Base-by-base conservation (phyloP, 169 alveolate species). In the Theileria annulata region DNA sequence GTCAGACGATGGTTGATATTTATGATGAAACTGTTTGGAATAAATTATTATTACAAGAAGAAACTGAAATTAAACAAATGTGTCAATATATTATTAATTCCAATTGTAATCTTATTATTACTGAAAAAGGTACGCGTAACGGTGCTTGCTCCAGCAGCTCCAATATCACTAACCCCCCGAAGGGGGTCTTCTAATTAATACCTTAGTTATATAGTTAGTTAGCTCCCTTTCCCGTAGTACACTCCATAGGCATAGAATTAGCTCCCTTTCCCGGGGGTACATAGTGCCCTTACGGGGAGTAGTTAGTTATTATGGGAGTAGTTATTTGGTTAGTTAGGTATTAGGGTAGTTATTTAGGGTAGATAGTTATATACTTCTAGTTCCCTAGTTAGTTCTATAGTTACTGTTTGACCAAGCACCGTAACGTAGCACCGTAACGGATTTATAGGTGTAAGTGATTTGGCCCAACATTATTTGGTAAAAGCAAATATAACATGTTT, bases 1-100 rank as follows among this genome's bases (percentile, higher is more conserved):
- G 98, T 19, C 97, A 94, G 95, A 97, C 99, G 37, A 96, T 96
- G 83, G 97, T 97, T 59, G 99, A 98, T 89, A 95, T 98, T 78
- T 91, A 97, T 48, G 97, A 96, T 87, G 99, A 97, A 84, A 93
- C 94, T 68, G 99, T 96, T 27, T 96, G 98, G 98, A 95, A 94
- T 48, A 92, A 94, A 48, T 95, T 98, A 59, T 91, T 98, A 42
- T 90, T 92, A 77, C 97, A 96, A 80, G 99, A 98, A 88, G 99
- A 97, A 88, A 96, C 94, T 85, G 99, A 98, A 86, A 97, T 98
- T 42, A 94, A 92, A 73, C 93, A 93, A 75, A 92, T 97, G 92
- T 98, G 99, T 85, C 98, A 97, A 23, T 96, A 96, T 77, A 96
- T 98, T 80, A 92, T 98, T 25, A 92, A 89, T 49, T 95, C 96